Evolutionary conservation across 495 filamentous ascomycete species (phyloP), one percentile per base, ranked within the genome.

Genomic region (Aspergillus nidulans): DNA sequence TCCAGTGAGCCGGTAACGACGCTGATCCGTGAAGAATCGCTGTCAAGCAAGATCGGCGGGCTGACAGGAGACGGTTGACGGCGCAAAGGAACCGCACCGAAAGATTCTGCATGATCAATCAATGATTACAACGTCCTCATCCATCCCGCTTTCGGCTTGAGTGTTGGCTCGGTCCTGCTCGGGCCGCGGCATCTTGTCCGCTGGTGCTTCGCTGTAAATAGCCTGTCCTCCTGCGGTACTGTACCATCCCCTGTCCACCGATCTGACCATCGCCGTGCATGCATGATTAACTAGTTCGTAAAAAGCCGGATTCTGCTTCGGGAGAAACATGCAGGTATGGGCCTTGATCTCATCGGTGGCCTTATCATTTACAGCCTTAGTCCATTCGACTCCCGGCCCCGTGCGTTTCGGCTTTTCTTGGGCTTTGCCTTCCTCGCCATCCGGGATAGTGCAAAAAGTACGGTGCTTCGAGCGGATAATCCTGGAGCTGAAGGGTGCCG

Each of bases 261-360:
- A 80, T n/a, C 59, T 59, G n/a, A 74, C 70, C 46, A 83, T 61
- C 61, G 84, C 69, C 46, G 84, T 79, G 66, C 82, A 87, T 25
- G 90, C 84, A 51, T 85, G 69, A 38, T 82, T 77, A 7, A 83
- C 72, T 66, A 97, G 75, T 28, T 73, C 77, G 58, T 82, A 78
- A 60, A 91, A 96, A 13, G 82, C 88, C 10, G 90, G 87, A 66
- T 97, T 96, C 36, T 88, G 80, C 61, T 81, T 86, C 6, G 85
- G 81, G 50, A 82, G 74, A 60, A 97, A 97, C 91, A 97, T 96
- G 45, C 80, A 81, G 72, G 88, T 85, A 75, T 97, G 94, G 12
- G 95, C 92, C 57, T 74, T 73, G 7, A 83, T 82, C 73, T 98
- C 94, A 54, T 96, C 90, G 24, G 55, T 71, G 2, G 86, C 89